These are phyloP conservation scores for Moesziomyces sp. DNA, from an alignment of 1,284 basidiomycete species.

Conservation along the genomic window DNA sequence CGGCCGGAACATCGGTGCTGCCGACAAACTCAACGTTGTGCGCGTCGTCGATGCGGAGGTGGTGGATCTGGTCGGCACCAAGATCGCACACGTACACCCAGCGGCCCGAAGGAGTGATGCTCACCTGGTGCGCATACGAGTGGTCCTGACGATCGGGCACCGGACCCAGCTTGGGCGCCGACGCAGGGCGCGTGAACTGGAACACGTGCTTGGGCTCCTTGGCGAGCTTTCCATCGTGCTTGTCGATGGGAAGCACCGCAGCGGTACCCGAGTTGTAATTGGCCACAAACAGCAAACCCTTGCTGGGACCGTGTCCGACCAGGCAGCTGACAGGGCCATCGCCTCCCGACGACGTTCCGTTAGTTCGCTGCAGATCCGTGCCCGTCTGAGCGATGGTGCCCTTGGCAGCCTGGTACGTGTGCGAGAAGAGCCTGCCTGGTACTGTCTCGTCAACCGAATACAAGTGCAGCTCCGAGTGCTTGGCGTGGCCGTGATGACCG, in stretches of 20 bases:
- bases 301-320: conserved; percentile 26
- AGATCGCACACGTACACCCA: conserved; percentile 58
- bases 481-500: background rate
- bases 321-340: conserved; percentile 31
- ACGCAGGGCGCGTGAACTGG: conserved; percentile 31
- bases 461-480: conserved; percentile 8
- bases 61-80: conserved; percentile 58
- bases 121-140: conserved; percentile 57
- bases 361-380: background rate
- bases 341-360: conserved; percentile 25
- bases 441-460: conserved; percentile 30
- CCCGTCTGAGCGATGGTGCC: conserved; percentile 16
- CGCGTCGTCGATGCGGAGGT: conserved; percentile 9
- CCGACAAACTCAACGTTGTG: conserved; percentile 16
- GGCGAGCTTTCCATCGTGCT: conserved; percentile 19
- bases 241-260: conserved; percentile 22
- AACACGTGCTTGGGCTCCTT: conserved; percentile 15
- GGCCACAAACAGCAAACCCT: conserved; percentile 32
- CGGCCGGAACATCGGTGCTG: conserved; percentile 28
- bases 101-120: conserved; percentile 29
- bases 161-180: conserved; percentile 35
- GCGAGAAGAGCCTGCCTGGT: conserved; percentile 32
- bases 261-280: conserved; percentile 48
- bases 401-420: conserved; percentile 12
- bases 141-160: conserved; percentile 53